Base-by-base conservation (phyloP, 1,284 basidiomycete species). In the Cryptococcus sp. region DNA sequence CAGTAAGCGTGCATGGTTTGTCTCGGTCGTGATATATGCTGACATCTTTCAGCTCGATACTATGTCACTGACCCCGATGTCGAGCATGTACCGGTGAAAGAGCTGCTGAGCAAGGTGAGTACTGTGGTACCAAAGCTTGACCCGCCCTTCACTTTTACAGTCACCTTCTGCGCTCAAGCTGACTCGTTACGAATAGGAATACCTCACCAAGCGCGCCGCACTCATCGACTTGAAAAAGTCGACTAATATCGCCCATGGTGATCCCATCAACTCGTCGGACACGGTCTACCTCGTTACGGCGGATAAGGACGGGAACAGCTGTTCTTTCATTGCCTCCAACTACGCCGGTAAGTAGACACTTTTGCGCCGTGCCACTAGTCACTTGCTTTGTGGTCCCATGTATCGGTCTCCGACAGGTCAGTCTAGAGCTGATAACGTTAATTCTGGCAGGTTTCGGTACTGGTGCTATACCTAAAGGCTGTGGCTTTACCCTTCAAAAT, bases 401-500 rank as follows among this genome's bases (percentile, higher is more conserved):
- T 49, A 16, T 17, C 10, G 26, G 4, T 29, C 26, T 29, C 4
- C 26, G 10, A 10, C 26, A 29, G 5, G 10, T 2, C 13, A 13
- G 13, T 10, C 8, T 10, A 34, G 8, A 10, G 29, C 29, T 34
- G 8, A 34, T 10, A 10, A 10, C 47, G 61, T 54, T 19, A 61
- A 65, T 47, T 65, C 75, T 53, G 69, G n/a, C 73, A 65, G 81
- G 81, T 0, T 83, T 83, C 55, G 82, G 83, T 5, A 79, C 78
- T 0, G 78, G 76, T 84, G 93, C 93, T 23, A 83, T 98, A 39
- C 95, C 95, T 0, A 86, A 88, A 64, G 93, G 88, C 0, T 95
- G 92, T 69, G 95, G 95, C 0, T 98, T 99, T 74, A 97, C 93
- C 0, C 82, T 99, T 10, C 95, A 98, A 76, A 96, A 96, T 77